Conservation (phyloP, 495 filamentous ascomycete genomes). For the Penicillium verhagenii region DNA sequence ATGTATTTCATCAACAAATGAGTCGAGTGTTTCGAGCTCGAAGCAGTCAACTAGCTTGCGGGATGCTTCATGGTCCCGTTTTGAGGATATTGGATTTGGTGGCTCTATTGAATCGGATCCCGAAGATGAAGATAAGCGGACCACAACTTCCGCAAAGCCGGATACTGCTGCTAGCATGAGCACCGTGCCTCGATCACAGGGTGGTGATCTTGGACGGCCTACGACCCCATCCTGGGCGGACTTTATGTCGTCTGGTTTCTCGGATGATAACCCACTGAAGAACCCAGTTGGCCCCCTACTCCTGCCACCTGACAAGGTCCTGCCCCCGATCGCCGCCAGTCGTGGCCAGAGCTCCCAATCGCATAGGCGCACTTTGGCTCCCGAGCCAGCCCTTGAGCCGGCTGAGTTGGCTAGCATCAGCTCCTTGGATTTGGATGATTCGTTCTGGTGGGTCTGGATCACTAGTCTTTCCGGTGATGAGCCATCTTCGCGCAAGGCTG, state of each 20-base stretch:
- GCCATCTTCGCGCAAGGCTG: slow-evolving; percentile 76
- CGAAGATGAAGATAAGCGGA: slow-evolving; percentile 55
- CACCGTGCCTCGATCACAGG: slow-evolving; percentile 60
- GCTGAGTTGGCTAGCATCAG: slow-evolving; percentile 92
- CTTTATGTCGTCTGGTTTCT: slow-evolving; percentile 90
- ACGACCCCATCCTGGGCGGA: slow-evolving; percentile 98
- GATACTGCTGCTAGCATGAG: slow-evolving; percentile 42
- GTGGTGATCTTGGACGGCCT: slow-evolving; percentile 69
- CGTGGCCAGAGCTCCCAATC: slow-evolving; percentile 86
- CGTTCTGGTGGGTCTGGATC: slow-evolving; percentile 99
- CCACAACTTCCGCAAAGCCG: slow-evolving; percentile 30
- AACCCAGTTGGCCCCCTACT: slow-evolving; percentile 57
- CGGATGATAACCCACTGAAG: slow-evolving; percentile 61
- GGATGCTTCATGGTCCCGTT: slow-evolving; percentile 93
- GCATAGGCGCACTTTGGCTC: slow-evolving; percentile 66
- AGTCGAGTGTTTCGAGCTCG: slow-evolving; percentile 66
- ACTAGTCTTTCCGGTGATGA: slow-evolving; percentile 92
- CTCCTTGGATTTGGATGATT: slow-evolving; percentile 83
- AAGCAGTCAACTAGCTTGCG: slow-evolving; percentile 68
- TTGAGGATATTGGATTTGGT: slow-evolving; percentile 92
- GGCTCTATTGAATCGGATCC: slow-evolving; percentile 68
- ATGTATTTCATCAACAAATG: slow-evolving; percentile 84
- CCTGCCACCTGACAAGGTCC: slow-evolving; percentile 85
- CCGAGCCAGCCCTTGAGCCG: slow-evolving; percentile 70
- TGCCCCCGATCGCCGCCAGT: slow-evolving; percentile 72